Base-by-base conservation (phyloP, 2,329 filamentous ascomycete genomes). In the Fusarium citri region DNA sequence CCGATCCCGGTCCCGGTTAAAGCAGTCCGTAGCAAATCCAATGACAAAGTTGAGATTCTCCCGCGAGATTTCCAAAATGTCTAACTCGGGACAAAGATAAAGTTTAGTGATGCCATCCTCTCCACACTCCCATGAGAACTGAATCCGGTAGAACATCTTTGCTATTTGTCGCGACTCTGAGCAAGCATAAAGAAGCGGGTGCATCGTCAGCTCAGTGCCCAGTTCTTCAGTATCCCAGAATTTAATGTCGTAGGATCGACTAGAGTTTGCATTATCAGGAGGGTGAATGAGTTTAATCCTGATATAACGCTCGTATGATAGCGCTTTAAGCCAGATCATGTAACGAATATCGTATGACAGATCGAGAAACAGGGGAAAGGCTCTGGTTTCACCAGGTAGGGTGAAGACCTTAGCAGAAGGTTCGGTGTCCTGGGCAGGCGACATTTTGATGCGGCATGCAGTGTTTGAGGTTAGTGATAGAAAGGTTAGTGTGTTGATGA, bases 251-350 rank as follows among this genome's bases (percentile, higher is more conserved):
- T 34, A 34, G 31, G 8, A 34, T 34, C 31, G 31, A 5, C 8
- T 34, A 34, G 31, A 10, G 5, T 1, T 0, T 18, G 31, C 1
- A 34, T 18, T 0, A 3, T 18, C 31, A 34, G 0, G 1, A 0
- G 31, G 15, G 5, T 16, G 0, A 5, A 1, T 9, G 31, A 34
- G 31, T 34, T 0, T 2, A 3, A 34, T 16, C 1, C 2, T 34
- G 31, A 34, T 3, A 20, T 9, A 7, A 11, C 47, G 47, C 15
- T 50, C 20, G 16, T 37, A 50, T 4, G 28, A 15, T 9, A 50
- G 3, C 10, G 47, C 30, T n/a, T 25, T 0, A 9, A 18, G 5
- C 47, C 47, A 50, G 18, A 50, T 37, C 28, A 34, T 23, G 18
- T 31, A 11, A 10, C 47, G 20, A 3, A 34, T 6, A 16, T 50